phyloP scores from a whole-genome alignment of 2,329 filamentous ascomycete genomes.

The Lasiodiplodia theobromae region DNA sequence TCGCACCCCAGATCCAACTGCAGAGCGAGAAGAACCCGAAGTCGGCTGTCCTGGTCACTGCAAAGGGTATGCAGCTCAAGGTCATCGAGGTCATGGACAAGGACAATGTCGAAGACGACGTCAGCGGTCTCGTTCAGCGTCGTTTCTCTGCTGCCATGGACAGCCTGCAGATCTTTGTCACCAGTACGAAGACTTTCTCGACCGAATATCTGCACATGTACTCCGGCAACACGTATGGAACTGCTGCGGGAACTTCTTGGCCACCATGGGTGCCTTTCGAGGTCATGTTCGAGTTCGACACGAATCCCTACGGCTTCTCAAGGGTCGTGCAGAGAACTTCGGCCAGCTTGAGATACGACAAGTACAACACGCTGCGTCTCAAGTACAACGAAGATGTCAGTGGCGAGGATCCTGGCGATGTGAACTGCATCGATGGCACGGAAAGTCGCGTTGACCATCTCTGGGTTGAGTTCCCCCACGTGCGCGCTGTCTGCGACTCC shows the following conservation, averaged over 20 bases:
- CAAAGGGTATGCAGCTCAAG: conserved; percentile 98
- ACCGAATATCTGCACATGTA: conserved; percentile 90
- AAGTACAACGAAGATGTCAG: conserved; percentile 97
- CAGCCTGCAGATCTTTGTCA: conserved; percentile 97
- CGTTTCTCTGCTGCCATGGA: conserved; percentile 96
- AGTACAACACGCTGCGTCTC: conserved; percentile 94
- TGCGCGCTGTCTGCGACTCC: conserved; percentile 95
- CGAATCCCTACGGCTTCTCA: conserved; percentile 96
- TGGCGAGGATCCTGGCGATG: conserved; percentile 61
- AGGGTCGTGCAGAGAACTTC: conserved; percentile 97
- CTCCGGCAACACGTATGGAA: conserved; percentile 90
- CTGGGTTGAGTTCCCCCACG: conserved; percentile 94
- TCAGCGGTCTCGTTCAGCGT: conserved; percentile 93
- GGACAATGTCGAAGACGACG: conserved; percentile 85
- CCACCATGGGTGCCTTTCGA: conserved; percentile 98
- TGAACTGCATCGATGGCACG: conserved; percentile 57
- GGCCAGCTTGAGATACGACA: conserved; percentile 92
- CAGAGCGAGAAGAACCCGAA: conserved; percentile 98
- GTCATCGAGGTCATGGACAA: conserved; percentile 99
- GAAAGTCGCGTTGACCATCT: conserved; percentile 93
- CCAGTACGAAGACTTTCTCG: conserved; percentile 88
- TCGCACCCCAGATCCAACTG: conserved; percentile 96
- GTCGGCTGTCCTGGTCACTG: conserved; percentile 93
- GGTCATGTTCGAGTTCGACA: conserved; percentile 95
- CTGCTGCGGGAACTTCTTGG: conserved; percentile 85